Evolutionary conservation across 2,329 filamentous ascomycete species (phyloP), one percentile per base, ranked within the genome.

Genomic region (Colletotrichum liaoningense): DNA sequence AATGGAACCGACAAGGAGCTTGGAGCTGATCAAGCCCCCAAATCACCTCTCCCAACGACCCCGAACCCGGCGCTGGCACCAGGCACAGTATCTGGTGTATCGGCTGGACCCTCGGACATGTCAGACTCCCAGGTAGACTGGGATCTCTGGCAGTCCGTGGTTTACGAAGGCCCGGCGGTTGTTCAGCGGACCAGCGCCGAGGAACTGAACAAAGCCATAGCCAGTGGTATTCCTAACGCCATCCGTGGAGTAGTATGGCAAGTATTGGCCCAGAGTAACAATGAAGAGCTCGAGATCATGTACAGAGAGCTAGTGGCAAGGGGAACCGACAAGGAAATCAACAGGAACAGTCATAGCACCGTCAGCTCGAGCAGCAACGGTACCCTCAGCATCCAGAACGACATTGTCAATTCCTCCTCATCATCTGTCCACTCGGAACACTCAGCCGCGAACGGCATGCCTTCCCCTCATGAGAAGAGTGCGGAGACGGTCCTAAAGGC

Each of bases 231-330:
- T 70, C 97, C 97, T 1, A 95, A 93, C 77, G 96, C 95, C 3
- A 98, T 99, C 74, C 92, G 97, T 72, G 97, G 97, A n/a, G 97
- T 99, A 2, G 95, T 99, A 63, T 99, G 97, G 97, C 97, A 99
- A 83, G 96, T 98, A 8, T 86, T 99, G 74, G 95, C 97, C 4
- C 95, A 98, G 80, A 98, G 95, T 84, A 97, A 98, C 83, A 97
- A 95, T 77, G 93, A 96, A 74, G 95, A 97, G 57, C 86, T 99
- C 22, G 97, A 99, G 83, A 84, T 88, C 19, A 90, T 95, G n/a
- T 99, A 98, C 84, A 90, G 89, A 75, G 95, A 97, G 73, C 88
- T 99, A 11, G 89, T 94, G 38, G 89, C 89, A 62, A 90, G 94
- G 73, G 95, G 95, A 28, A 95, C 94, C 3, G 94, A 95, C 72